A percentile compares a stretch with the other conserved stretches of the same genome.
Conservation (phyloP, 441 rosid genomes). For the Melianthus villosus region DNA sequence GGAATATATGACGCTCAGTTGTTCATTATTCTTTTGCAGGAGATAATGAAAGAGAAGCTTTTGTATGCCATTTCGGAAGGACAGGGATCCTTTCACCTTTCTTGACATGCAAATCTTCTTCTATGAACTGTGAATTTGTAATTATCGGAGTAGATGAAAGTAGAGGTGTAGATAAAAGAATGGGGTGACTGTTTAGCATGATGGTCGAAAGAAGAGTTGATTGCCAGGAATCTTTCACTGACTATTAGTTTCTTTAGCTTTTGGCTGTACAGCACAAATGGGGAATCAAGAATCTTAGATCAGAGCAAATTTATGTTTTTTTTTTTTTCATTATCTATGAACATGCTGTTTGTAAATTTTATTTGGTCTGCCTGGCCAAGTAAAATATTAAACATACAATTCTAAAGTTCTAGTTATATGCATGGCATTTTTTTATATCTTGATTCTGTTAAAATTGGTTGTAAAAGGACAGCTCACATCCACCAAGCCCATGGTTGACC, state of each 20-base stretch:
- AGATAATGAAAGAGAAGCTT: constrained; percentile 83
- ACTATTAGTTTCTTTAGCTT: constrained; percentile 5
- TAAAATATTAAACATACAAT: too few species aligned
- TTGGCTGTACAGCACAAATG: too few species aligned
- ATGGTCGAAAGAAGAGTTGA: constrained; percentile 14
- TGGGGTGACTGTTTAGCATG: neutral
- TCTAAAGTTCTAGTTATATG: too few species aligned
- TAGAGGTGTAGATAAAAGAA: constrained; percentile 18
- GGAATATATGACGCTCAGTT: too few species aligned
- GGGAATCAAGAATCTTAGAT: too few species aligned
- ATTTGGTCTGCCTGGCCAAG: too few species aligned
- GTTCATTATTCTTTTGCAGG: constrained; percentile 34
- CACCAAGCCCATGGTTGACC: constrained; percentile 58
- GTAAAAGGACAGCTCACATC: too few species aligned
- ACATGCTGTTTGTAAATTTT: too few species aligned
- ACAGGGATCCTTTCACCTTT: constrained; percentile 89
- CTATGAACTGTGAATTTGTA: constrained; percentile 27
- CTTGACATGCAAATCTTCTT: neutral
- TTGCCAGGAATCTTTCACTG: constrained; percentile 22
- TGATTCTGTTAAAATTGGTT: too few species aligned
- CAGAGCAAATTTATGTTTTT: too few species aligned
- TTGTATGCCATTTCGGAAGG: constrained; percentile 90
- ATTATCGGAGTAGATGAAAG: constrained; percentile 24
- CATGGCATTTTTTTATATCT: too few species aligned
- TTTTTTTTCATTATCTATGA: too few species aligned